A percentile compares a stretch with the other conserved stretches of the same genome.
Conservation (phyloP, 805 yeast species). For the Cyberlindnera petersonii region DNA sequence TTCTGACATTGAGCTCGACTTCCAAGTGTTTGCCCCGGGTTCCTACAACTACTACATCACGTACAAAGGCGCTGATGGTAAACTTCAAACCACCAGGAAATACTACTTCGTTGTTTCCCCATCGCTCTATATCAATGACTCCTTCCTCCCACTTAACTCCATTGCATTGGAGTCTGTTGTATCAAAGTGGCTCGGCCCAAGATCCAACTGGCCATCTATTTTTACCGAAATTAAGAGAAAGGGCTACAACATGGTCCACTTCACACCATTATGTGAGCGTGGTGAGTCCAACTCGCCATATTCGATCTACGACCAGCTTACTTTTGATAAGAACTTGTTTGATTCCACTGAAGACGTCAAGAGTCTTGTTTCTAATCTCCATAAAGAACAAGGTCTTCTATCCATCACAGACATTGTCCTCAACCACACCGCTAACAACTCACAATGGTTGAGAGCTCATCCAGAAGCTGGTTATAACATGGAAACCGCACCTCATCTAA, state of each 20-base stretch:
- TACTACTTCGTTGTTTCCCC: slow-evolving; percentile 82
- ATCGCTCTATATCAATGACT: slow-evolving; percentile 51
- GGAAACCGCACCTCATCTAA: slow-evolving; percentile 85
- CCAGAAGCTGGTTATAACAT: slow-evolving; percentile 90
- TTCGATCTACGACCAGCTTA: slow-evolving; percentile 81
- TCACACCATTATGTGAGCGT: slow-evolving; percentile 87
- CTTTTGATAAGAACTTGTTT: slow-evolving; percentile 67
- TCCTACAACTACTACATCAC: slow-evolving; percentile 71
- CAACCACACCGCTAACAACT: slow-evolving; percentile 92
- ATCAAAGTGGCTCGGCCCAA: slow-evolving; percentile 86
- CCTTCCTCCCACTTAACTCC: slow-evolving; percentile 67
- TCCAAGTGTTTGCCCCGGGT: slow-evolving; percentile 70
- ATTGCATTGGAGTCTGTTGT: slow-evolving; percentile 80
- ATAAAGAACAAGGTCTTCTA: slow-evolving; percentile 55
- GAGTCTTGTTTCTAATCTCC: slow-evolving; percentile 45
- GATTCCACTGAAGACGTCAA: slow-evolving; percentile 50
- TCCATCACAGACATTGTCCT: slow-evolving; percentile 89
- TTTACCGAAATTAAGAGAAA: slow-evolving; percentile 61
- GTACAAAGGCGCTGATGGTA: slow-evolving; percentile 39
- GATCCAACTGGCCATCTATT: slow-evolving; percentile 59
- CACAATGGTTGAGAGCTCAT: slow-evolving; percentile 76
- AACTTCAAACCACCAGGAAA: slow-evolving; percentile 48
- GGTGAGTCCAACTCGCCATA: slow-evolving; percentile 93
- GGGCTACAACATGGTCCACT: slow-evolving; percentile 94
- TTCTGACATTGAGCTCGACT: slow-evolving; percentile 54